phyloP scores from a whole-genome alignment of 2,329 filamentous ascomycete genomes.

The Didymella keratinophila region DNA sequence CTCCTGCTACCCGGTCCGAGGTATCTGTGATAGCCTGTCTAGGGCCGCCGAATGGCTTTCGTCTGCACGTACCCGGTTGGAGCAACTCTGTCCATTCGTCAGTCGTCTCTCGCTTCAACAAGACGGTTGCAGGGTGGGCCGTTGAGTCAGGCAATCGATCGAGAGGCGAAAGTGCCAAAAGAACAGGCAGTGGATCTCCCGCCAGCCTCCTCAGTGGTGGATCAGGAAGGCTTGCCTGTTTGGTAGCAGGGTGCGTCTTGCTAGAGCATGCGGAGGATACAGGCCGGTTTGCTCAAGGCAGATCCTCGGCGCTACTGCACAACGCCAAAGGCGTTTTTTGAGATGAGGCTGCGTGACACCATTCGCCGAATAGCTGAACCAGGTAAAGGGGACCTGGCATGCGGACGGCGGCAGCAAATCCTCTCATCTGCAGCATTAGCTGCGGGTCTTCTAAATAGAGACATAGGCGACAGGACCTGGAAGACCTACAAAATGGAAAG shows the following conservation, averaged over 20 bases:
- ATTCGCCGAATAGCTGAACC: slow-evolving; percentile 38
- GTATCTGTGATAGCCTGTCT: slow-evolving; percentile 1
- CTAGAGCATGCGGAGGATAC: slow-evolving; percentile 32
- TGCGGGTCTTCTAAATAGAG: slow-evolving; percentile 35
- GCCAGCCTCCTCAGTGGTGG: slow-evolving; percentile 27
- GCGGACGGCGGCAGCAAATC: slow-evolving; percentile 31
- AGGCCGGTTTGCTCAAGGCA: slow-evolving; percentile 19
- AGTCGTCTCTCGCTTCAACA: slow-evolving; percentile 26
- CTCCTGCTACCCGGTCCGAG: slow-evolving; percentile 28
- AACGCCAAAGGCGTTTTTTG: slow-evolving; percentile 32
- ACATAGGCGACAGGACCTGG: slow-evolving; percentile 20
- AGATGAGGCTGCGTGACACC: slow-evolving; percentile 43
- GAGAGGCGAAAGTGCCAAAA: slow-evolving; percentile 31
- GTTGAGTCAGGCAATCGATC: slow-evolving; percentile 15
- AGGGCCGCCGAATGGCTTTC: not conserved
- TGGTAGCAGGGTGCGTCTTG: slow-evolving; percentile 25
- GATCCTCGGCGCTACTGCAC: slow-evolving; percentile 30
- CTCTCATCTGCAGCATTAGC: slow-evolving; percentile 34
- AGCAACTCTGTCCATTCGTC: slow-evolving; percentile 22
- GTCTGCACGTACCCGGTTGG: slow-evolving; percentile 17
- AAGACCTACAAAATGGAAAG: slow-evolving; percentile 14
- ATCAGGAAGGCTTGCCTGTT: slow-evolving; percentile 28
- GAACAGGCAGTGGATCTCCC: slow-evolving; percentile 30
- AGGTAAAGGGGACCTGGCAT: slow-evolving; percentile 33
- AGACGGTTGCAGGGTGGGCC: slow-evolving; percentile 36